Evolutionary conservation across 768 basidiomycete genomes (phyloP).

Genomic region (Naganishia vishniacii): DNA sequence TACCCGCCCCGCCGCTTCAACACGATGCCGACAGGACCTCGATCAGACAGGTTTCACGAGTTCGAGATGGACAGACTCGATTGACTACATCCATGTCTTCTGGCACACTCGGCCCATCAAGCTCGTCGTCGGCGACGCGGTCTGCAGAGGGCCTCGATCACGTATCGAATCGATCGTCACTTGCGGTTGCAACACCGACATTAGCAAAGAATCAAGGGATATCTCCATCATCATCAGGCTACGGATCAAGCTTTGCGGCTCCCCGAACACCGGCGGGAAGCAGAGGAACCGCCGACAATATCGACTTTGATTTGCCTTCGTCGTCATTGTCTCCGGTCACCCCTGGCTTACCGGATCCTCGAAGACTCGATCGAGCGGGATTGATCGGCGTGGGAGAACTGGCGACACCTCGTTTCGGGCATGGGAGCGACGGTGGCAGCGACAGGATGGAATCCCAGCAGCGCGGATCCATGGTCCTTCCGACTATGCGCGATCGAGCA

Average conservation of each 20-base stretch:
- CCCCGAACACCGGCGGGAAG: neutral
- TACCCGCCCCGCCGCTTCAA: neutral
- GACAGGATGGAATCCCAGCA: neutral
- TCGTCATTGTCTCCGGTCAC: slow-evolving; percentile 30
- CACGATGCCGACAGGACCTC: neutral
- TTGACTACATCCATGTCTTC: neutral
- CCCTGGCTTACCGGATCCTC: slow-evolving; percentile 41
- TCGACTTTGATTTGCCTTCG: neutral
- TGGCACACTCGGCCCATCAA: neutral
- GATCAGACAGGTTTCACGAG: neutral
- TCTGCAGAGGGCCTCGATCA: no score
- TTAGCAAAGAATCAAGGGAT: neutral
- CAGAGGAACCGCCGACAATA: no score
- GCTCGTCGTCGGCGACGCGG: neutral
- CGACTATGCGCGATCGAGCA: neutral
- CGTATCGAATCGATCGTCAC: neutral
- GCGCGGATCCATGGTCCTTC: neutral
- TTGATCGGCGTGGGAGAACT: slow-evolving; percentile 94
- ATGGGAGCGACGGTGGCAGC: neutral
- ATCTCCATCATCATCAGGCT: neutral
- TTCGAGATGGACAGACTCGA: neutral
- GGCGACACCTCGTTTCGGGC: slow-evolving; percentile 85
- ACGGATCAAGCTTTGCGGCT: neutral
- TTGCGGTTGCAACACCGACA: neutral
- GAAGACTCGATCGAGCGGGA: slow-evolving; percentile 64